Percentiles rank a stretch among this genome's conserved stretches.
Evolutionary conservation across 148 eudicot genomes (phyloP).

Genomic region (Amaranthus palmeri): DNA sequence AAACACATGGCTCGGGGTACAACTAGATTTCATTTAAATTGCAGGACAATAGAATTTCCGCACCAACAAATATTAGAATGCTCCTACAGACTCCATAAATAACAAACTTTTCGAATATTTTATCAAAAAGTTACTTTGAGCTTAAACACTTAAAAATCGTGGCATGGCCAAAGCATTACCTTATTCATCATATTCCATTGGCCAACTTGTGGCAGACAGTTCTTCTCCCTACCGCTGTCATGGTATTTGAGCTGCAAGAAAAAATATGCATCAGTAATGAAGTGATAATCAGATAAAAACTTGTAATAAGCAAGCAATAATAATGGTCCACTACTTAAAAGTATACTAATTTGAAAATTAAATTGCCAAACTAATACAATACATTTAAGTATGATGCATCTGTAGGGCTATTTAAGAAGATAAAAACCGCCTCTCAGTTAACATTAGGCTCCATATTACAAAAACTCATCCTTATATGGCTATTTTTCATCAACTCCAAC

Average conservation of each 20-base stretch:
- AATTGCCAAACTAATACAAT: no score
- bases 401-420: no score
- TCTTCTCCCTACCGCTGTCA: conserved; percentile 73
- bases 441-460: no score
- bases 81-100: not conserved
- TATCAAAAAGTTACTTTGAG: not conserved
- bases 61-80: not conserved
- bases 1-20: not conserved
- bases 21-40: not conserved
- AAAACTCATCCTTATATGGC: no score
- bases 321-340: no score
- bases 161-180: conserved; percentile 30
- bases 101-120: not conserved
- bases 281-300: no score
- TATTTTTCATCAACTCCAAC: no score
- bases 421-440: no score
- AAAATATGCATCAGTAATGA: not conserved
- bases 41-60: not conserved
- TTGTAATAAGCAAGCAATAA: no score
- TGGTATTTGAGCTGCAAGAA: conserved; percentile 64
- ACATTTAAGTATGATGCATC: no score
- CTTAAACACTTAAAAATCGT: not conserved
- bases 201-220: conserved; percentile 76
- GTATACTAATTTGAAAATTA: no score
- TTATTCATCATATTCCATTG: conserved; percentile 92